Conservation (phyloP, 1,284 basidiomycete genomes). For the Pseudozyma tsukubaensis region DNA sequence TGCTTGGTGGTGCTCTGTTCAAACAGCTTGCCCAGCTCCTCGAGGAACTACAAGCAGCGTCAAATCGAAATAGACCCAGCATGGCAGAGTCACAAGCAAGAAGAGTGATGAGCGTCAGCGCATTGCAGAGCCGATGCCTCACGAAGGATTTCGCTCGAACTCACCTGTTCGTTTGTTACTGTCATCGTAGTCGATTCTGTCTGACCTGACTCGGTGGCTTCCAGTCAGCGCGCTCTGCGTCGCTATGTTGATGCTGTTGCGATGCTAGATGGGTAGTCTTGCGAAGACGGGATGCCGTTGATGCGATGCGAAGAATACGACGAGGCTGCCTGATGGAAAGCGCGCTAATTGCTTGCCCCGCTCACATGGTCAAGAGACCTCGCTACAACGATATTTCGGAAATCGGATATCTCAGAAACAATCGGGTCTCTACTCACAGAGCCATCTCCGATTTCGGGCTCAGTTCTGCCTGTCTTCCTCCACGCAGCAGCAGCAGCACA, state of each 20-base stretch:
- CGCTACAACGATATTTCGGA: neutral
- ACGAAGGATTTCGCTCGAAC: neutral
- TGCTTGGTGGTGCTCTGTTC: slow-evolving; percentile 44
- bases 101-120: neutral
- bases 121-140: neutral
- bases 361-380: slow-evolving; percentile 11
- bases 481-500: neutral
- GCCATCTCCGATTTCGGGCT: neutral
- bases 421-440: neutral
- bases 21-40: slow-evolving; percentile 55
- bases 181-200: slow-evolving; percentile 10
- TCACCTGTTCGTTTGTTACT: slow-evolving; percentile 42
- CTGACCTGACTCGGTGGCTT: neutral
- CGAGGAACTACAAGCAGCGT: slow-evolving; percentile 49
- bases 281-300: neutral
- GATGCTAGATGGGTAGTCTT: neutral
- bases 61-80: neutral
- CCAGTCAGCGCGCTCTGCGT: too few species aligned
- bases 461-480: neutral
- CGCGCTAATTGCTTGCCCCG: neutral
- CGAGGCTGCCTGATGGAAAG: neutral
- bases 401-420: slow-evolving; percentile 7
- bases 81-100: neutral
- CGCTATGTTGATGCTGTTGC: neutral
- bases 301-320: neutral